Conservation (phyloP, 1,284 basidiomycete genomes). For the Blastosporella zonata region DNA sequence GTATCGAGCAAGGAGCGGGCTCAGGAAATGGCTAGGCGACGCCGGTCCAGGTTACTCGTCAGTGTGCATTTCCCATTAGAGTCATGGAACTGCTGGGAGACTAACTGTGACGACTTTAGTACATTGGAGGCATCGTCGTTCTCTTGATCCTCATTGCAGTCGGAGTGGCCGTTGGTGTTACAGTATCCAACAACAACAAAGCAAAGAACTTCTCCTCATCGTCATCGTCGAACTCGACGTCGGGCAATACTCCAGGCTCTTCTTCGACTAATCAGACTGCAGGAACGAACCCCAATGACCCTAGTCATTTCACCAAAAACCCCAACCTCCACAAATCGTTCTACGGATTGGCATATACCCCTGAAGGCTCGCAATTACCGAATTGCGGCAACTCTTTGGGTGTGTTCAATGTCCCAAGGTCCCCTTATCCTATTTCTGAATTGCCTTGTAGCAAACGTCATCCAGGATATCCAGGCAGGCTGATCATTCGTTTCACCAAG, state of each 20-base stretch:
- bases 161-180: conserved; percentile 52
- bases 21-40: background rate
- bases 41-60: conserved; percentile 17
- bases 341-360: conserved; percentile 67
- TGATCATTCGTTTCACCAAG: background rate
- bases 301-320: conserved; percentile 60
- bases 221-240: conserved; percentile 9
- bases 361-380: conserved; percentile 48
- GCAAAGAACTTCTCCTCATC: conserved; percentile 9
- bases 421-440: background rate
- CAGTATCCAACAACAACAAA: conserved; percentile 39
- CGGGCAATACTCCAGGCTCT: conserved; percentile 2
- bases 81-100: conserved; percentile 17
- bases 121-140: conserved; percentile 42
- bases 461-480: conserved; percentile 43
- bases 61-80: background rate
- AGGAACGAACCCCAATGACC: conserved; percentile 39
- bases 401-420: conserved; percentile 18
- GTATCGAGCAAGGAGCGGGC: background rate
- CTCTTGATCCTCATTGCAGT: conserved; percentile 45
- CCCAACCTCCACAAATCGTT: conserved; percentile 57
- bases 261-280: background rate
- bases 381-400: conserved; percentile 44
- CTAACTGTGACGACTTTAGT: conserved; percentile 28
- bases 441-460: conserved; percentile 28